Percentiles rank a stretch among this genome's conserved stretches.
These are phyloP conservation scores for Pseudognaphalium luteoalbum DNA, from an alignment of 129 eudicot genomes.

Conservation along the genomic window DNA sequence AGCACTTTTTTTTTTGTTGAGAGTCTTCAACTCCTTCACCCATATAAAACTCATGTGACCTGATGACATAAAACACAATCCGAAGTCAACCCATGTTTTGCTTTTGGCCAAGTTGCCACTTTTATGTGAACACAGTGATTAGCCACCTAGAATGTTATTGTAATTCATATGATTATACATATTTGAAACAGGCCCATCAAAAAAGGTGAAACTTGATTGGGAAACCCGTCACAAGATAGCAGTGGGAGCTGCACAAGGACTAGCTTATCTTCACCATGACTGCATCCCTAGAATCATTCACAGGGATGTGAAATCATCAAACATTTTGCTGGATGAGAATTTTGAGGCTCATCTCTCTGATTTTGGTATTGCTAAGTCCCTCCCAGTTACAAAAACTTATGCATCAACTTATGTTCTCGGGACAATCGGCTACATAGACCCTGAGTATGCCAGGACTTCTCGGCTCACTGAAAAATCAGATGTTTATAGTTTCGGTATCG, in stretches of 20 bases:
- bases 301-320: conserved; percentile 86
- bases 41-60: too few species aligned
- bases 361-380: conserved; percentile 81
- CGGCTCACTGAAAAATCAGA: conserved; percentile 84
- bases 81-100: neutral
- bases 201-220: conserved; percentile 91
- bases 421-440: conserved; percentile 90
- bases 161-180: neutral
- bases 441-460: conserved; percentile 88
- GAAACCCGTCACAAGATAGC: conserved; percentile 80
- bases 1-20: too few species aligned
- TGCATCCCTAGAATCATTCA: conserved; percentile 82
- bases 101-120: neutral
- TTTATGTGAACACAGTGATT: neutral
- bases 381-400: conserved; percentile 67
- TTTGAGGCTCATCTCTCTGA: conserved; percentile 86
- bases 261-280: conserved; percentile 91
- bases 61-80: neutral
- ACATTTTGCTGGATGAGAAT: conserved; percentile 74
- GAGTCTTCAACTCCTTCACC: too few species aligned
- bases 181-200: conserved; percentile 51
- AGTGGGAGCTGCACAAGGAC: conserved; percentile 90
- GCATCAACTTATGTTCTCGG: conserved; percentile 82
- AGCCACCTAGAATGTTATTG: too few species aligned
- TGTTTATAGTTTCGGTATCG: conserved; percentile 89